These are phyloP conservation scores for Hanseniaspora mollemarum DNA, from an alignment of 805 yeast genomes.

Conservation along the genomic window DNA sequence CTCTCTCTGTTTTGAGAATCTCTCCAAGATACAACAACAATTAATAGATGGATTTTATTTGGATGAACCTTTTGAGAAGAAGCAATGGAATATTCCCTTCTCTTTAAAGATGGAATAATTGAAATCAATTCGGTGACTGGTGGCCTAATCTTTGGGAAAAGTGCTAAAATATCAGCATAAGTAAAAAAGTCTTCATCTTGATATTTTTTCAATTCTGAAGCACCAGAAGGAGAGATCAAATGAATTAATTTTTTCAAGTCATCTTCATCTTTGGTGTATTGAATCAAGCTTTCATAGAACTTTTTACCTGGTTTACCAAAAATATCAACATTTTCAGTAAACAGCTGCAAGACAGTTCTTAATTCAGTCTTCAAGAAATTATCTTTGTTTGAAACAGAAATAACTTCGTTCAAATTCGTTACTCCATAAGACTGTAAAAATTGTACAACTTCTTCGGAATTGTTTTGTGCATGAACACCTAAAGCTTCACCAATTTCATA, in stretches of 20 bases:
- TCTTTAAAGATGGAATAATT: conserved; percentile 74
- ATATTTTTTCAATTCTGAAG: conserved; percentile 67
- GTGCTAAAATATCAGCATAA: conserved; percentile 62
- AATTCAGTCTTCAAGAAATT: conserved; percentile 47
- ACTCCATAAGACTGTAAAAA: conserved; percentile 66
- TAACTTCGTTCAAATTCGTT: conserved; percentile 47
- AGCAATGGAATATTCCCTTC: conserved; percentile 96
- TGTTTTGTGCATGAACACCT: conserved; percentile 87
- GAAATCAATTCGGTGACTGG: conserved; percentile 53
- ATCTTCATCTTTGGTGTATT: conserved; percentile 54
- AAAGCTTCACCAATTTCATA: conserved; percentile 94
- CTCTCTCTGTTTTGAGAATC: conserved; percentile 76
- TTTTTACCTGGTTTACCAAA: conserved; percentile 94
- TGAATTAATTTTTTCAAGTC: conserved; percentile 53
- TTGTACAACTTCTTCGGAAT: conserved; percentile 47
- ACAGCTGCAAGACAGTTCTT: conserved; percentile 71
- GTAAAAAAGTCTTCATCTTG: conserved; percentile 75
- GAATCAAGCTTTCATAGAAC: conserved; percentile 74
- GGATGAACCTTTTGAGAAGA: conserved; percentile 90
- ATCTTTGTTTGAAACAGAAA: conserved; percentile 62
- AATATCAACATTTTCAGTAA: conserved; percentile 70
- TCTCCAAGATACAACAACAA: conserved; percentile 94
- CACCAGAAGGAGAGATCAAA: conserved; percentile 69
- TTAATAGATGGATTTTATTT: conserved; percentile 76
- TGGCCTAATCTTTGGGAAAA: conserved; percentile 75